Evolutionary conservation across 169 alveolate genomes (phyloP).

Genomic region (Babesia divergens): DNA sequence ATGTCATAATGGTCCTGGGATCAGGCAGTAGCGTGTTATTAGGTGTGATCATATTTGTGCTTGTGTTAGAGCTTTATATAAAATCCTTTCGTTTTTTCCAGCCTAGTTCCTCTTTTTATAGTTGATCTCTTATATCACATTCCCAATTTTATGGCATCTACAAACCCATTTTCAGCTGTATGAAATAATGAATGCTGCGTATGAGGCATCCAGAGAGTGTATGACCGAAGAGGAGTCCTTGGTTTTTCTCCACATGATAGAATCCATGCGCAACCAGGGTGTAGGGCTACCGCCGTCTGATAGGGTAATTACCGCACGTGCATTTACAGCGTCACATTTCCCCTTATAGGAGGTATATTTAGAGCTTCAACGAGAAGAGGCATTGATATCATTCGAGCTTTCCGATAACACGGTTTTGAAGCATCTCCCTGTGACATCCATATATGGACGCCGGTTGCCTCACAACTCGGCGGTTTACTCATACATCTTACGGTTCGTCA

Average conservation of each 20-base stretch:
- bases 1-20: not conserved
- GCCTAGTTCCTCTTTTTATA: too few relatives aligned
- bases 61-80: not conserved
- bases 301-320: conserved; percentile 37
- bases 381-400: conserved; percentile 24
- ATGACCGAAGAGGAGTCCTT: conserved; percentile 62
- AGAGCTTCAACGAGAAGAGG: conserved; percentile 31
- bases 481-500: conserved; percentile 23
- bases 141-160: too few relatives aligned
- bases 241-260: conserved; percentile 71
- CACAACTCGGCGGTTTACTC: conserved; percentile 11
- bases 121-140: too few relatives aligned
- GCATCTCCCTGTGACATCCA: conserved; percentile 7
- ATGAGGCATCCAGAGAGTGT: not conserved
- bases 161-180: conserved; percentile 60
- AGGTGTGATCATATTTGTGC: not conserved
- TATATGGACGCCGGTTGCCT: conserved; percentile 14
- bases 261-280: conserved; percentile 77
- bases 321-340: not conserved
- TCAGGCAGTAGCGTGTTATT: not conserved
- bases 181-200: conserved; percentile 48
- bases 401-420: conserved; percentile 31
- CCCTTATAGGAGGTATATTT: conserved; percentile 5
- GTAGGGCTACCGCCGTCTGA: conserved; percentile 61
- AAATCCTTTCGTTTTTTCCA: not conserved